A percentile compares a stretch with the other conserved stretches of the same genome.
Conservation (phyloP, 2,329 filamentous ascomycete genomes). For the Didymella pinodella region DNA sequence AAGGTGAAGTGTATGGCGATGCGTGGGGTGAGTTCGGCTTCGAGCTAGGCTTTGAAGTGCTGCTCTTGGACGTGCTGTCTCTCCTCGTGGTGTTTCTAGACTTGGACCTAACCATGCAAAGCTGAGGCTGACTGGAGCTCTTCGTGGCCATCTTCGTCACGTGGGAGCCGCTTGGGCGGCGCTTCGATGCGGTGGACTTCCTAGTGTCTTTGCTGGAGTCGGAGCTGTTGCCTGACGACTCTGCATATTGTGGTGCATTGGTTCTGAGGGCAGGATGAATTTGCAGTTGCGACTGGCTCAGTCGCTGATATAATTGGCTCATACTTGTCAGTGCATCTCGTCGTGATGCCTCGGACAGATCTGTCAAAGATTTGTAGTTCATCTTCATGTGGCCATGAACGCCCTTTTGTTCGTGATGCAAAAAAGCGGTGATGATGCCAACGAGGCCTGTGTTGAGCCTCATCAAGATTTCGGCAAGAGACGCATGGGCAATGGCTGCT, state of each 20-base stretch:
- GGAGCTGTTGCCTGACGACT: constrained; percentile 19
- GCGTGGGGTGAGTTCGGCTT: constrained; percentile 31
- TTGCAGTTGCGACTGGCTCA: constrained; percentile 49
- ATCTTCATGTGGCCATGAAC: constrained; percentile 43
- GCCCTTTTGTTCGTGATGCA: constrained; percentile 47
- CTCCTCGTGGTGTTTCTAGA: constrained; percentile 25
- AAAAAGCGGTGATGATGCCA: constrained; percentile 55
- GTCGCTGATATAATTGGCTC: constrained; percentile 50
- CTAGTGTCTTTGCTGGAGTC: constrained; percentile 36
- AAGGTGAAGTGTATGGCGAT: constrained; percentile 37
- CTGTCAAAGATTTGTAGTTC: constrained; percentile 56
- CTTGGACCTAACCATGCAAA: constrained; percentile 49
- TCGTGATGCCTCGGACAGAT: constrained; percentile 56
- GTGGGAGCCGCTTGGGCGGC: constrained; percentile 35
- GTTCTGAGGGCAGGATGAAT: constrained; percentile 30
- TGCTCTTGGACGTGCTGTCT: constrained; percentile 35
- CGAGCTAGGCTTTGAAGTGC: constrained; percentile 27
- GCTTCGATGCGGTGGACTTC: constrained; percentile 32
- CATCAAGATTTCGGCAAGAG: constrained; percentile 56
- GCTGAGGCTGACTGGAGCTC: constrained; percentile 45
- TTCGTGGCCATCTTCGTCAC: constrained; percentile 45
- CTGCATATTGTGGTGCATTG: constrained; percentile 15
- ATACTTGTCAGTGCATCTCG: constrained; percentile 55
- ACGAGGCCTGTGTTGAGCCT: constrained; percentile 59
- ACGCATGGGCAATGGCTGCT: constrained; percentile 55